Evolutionary conservation across 371 early-diverging fungal species (phyloP).

Genomic region (Apophysomyces sp.): DNA sequence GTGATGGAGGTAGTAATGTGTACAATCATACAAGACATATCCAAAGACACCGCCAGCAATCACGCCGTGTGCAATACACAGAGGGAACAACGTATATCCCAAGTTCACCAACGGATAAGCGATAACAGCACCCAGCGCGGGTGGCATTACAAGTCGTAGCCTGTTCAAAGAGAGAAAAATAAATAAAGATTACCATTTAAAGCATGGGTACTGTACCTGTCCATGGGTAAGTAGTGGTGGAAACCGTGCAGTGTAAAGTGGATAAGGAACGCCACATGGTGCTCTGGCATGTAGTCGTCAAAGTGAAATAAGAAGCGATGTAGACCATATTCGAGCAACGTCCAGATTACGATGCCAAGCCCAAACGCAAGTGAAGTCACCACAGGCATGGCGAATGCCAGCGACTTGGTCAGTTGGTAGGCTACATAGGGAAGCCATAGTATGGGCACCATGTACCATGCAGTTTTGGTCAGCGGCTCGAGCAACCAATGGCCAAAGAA

Average conservation of each 20-base stretch:
- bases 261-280: constrained; percentile 64
- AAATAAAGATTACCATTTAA: background rate
- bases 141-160: constrained; percentile 94
- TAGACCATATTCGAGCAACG: constrained; percentile 78
- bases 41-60: constrained; percentile 74
- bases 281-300: constrained; percentile 85
- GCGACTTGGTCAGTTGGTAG: constrained; percentile 30
- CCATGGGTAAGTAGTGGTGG: constrained; percentile 97
- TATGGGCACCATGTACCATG: constrained; percentile 91
- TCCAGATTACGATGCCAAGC: constrained; percentile 80
- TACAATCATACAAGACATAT: constrained; percentile 84
- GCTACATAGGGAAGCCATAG: constrained; percentile 80
- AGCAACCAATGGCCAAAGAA: constrained; percentile 76
- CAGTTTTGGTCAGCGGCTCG: constrained; percentile 83
- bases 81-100: constrained; percentile 57
- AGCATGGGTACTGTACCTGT: constrained; percentile 57
- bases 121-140: constrained; percentile 71
- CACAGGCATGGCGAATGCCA: constrained; percentile 22
- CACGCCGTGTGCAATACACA: constrained; percentile 51
- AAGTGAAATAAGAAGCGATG: constrained; percentile 95
- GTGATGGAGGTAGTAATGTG: constrained; percentile 93
- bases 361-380: constrained; percentile 27
- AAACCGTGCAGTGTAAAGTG: constrained; percentile 95
- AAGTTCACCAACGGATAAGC: constrained; percentile 53
- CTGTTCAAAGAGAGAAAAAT: constrained; percentile 27